Base-by-base conservation (phyloP, 2,329 filamentous ascomycete genomes). In the Hymenoscyphus fraxineus region DNA sequence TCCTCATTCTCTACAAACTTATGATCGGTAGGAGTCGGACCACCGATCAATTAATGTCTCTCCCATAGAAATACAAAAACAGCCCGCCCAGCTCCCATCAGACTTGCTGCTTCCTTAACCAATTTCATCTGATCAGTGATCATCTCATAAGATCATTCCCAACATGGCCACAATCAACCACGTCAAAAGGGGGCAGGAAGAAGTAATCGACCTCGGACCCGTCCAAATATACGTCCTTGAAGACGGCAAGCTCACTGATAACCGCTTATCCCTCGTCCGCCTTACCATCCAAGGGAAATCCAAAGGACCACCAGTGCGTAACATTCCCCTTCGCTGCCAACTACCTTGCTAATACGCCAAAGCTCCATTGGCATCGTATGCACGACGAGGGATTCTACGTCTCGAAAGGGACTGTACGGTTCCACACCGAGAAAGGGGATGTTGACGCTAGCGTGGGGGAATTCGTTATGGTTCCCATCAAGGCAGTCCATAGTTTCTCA, bases 331-430 rank as follows among this genome's bases (percentile, higher is more conserved):
- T 47, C 19, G 9, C 19, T 47, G 22, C 44, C 27, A 27, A 27
- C 27, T 27, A 27, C 27, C 27, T 27, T 27, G 27, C 27, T 27
- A 27, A 27, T 27, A 27, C 2, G 27, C 27, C 27, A 51, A 47
- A 51, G 44, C 44, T 27, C n/a, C 80, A 83, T 72, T 85, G 80
- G 80, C 81, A 85, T 69, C 80, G 84, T 69, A 84, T 84, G 83
- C 81, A 86, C 74, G 83, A 86, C 67, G 80, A 83, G 75, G 84
- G 81, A 7, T 86, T 85, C 75, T 78, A 84, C 55, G 77, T 84
- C n/a, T 83, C 79, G 0, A 74, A 80, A 62, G 83, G 83, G 6
- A 79, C 74, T 1, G 76, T 85, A 22, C 79, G 82, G 51, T 85
- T 85, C 73, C 80, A 83, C 68, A 77, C 78, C 13, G 79, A 80